These are phyloP conservation scores for Eragrostis nindensis DNA, from an alignment of 176 grass and related monocot genomes.

Conservation along the genomic window DNA sequence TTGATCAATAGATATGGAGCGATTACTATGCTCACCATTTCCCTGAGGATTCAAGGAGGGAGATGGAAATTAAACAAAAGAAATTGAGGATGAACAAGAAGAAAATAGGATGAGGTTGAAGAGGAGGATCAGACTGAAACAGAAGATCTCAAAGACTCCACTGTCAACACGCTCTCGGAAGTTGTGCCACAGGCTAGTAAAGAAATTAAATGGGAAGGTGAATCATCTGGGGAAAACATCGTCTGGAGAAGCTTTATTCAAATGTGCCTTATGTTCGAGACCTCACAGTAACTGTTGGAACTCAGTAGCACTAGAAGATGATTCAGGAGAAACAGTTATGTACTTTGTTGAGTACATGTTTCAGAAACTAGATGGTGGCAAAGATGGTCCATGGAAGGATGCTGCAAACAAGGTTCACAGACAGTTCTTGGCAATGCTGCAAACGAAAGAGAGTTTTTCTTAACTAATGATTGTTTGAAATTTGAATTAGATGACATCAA, in stretches of 20 bases:
- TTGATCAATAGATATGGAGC: conserved; percentile 86
- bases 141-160: conserved; percentile 40
- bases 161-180: conserved; percentile 51
- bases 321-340: conserved; percentile 59
- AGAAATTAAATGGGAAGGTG: conserved; percentile 73
- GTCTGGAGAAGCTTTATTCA: conserved; percentile 69
- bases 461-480: conserved; percentile 88
- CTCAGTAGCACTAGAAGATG: conserved; percentile 73
- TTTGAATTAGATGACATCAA: conserved; percentile 84
- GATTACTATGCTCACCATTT: conserved; percentile 92
- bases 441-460: conserved; percentile 91
- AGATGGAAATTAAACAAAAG: conserved; percentile 62
- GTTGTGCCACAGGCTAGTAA: conserved; percentile 54
- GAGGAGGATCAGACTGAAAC: conserved; percentile 55
- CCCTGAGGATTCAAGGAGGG: conserved; percentile 74
- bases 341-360: conserved; percentile 95
- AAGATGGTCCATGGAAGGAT: conserved; percentile 92
- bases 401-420: conserved; percentile 66
- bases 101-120: conserved; percentile 72
- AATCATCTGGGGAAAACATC: conserved; percentile 56
- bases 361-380: conserved; percentile 63
- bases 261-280: conserved; percentile 60
- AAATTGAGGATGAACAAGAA: conserved; percentile 79
- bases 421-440: conserved; percentile 96
- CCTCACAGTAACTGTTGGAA: conserved; percentile 58